Conservation (phyloP, 306 rosid genomes). For the Quercus rubra region DNA sequence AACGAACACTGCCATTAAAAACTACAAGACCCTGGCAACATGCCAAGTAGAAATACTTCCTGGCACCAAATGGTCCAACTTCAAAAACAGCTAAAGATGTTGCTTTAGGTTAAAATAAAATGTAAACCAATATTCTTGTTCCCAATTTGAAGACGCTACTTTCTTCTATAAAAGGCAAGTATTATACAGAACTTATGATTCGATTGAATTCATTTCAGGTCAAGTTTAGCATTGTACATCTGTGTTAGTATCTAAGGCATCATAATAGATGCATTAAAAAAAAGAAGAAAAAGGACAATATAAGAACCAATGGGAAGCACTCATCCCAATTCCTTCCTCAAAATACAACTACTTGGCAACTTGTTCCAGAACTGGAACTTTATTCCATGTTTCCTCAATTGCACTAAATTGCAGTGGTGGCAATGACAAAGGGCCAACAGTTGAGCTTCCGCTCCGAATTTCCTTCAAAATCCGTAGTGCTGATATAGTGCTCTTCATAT, state of each 20-base stretch:
- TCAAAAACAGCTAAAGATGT: no score
- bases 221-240: conserved; percentile 46
- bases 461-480: conserved; percentile 84
- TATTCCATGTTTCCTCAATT: conserved; percentile 63
- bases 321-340: conserved; percentile 13
- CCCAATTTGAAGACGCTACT: neutral
- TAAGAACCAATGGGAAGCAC: neutral
- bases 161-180: conserved; percentile 20
- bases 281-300: neutral
- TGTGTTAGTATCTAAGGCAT: conserved; percentile 59
- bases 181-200: conserved; percentile 42
- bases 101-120: no score
- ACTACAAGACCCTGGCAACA: no score
- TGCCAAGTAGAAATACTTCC: no score
- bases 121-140: no score
- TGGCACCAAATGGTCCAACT: no score
- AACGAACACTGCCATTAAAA: no score
- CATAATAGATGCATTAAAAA: conserved; percentile 33
- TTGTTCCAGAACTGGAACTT: conserved; percentile 62
- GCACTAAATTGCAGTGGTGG: conserved; percentile 70
- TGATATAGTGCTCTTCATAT: conserved; percentile 77
- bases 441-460: conserved; percentile 86
- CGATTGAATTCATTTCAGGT: conserved; percentile 43
- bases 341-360: conserved; percentile 58
- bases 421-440: conserved; percentile 78